Evolutionary conservation across 129 eudicot species (phyloP).

Genomic region (Flaveria robusta): DNA sequence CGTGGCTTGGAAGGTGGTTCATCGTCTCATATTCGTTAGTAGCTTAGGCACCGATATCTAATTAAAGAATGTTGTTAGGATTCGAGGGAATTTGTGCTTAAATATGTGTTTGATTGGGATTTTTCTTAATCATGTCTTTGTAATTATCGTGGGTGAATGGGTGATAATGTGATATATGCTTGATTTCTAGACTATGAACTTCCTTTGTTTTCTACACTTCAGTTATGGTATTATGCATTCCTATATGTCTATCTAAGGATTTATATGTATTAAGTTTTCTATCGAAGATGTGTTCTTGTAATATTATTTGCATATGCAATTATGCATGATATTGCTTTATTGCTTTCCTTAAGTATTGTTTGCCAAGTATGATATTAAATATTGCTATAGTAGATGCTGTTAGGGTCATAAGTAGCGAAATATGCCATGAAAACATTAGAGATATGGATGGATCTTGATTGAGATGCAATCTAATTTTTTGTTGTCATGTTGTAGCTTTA

Average conservation of each 20-base stretch:
- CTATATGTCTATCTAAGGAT: neutral
- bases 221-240: neutral
- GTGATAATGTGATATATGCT: neutral
- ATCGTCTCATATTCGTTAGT: no score
- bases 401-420: neutral
- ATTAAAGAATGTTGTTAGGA: neutral
- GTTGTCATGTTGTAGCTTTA: neutral
- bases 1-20: neutral
- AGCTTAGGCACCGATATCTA: neutral
- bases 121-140: neutral
- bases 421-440: constrained; percentile 7
- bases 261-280: neutral
- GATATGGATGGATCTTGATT: neutral
- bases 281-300: neutral
- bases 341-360: neutral
- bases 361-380: neutral
- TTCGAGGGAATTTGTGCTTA: neutral
- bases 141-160: neutral
- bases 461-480: neutral
- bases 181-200: neutral
- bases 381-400: neutral
- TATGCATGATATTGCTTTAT: neutral
- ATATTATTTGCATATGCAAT: neutral
- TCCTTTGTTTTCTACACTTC: neutral
- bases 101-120: neutral